Evolutionary conservation across 2,329 filamentous ascomycete species (phyloP).

Genomic region (Pleomassaria siparia): DNA sequence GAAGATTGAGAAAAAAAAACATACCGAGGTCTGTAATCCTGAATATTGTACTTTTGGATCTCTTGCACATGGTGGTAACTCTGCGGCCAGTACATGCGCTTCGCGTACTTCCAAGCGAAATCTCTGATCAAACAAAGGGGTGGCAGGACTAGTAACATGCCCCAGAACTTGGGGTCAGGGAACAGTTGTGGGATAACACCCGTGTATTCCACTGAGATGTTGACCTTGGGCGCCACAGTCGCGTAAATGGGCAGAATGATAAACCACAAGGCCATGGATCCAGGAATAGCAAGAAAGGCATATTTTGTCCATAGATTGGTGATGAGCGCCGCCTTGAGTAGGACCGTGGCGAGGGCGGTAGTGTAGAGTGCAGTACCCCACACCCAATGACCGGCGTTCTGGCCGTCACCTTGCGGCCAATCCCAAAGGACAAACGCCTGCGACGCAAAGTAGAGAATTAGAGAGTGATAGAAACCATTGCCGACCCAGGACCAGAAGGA

Average conservation of each 20-base stretch:
- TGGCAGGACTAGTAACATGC: constrained; percentile 80
- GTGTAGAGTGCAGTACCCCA: constrained; percentile 97
- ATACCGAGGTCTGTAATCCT: constrained; percentile 94
- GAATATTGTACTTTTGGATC: constrained; percentile 99
- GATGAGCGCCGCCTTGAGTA: constrained; percentile 91
- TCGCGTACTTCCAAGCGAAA: constrained; percentile 95
- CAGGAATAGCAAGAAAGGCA: constrained; percentile 91
- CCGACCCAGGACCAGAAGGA: constrained; percentile 91
- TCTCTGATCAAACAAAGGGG: constrained; percentile 82
- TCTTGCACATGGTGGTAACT: constrained; percentile 98
- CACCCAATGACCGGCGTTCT: constrained; percentile 90
- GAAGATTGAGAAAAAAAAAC: constrained; percentile 27
- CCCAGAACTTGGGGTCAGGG: constrained; percentile 82
- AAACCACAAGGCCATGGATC: constrained; percentile 89
- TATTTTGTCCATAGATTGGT: constrained; percentile 99
- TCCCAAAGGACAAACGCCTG: constrained; percentile 82
- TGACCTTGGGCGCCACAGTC: constrained; percentile 77
- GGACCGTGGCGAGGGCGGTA: constrained; percentile 86
- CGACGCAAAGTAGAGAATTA: constrained; percentile 85
- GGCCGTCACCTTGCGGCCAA: constrained; percentile 75
- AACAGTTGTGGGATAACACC: constrained; percentile 83
- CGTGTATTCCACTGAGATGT: constrained; percentile 79
- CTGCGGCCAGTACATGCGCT: constrained; percentile 95
- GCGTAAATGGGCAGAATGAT: constrained; percentile 87
- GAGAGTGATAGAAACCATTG: constrained; percentile 93